Base-by-base conservation (phyloP, 768 basidiomycete genomes). In the Xanthoconium purpureum region DNA sequence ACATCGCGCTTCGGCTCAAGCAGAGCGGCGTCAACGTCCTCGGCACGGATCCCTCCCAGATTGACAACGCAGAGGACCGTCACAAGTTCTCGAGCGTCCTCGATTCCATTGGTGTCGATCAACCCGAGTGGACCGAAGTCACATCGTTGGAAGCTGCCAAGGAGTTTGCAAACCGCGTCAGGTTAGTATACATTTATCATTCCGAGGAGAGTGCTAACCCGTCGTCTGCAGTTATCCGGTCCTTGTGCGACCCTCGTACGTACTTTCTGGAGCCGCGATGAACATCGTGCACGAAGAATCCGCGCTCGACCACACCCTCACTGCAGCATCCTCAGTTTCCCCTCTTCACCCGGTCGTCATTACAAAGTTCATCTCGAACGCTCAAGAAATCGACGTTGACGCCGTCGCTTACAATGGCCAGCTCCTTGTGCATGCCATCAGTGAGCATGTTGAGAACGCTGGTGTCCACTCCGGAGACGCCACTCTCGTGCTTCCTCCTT, bases 401-500 rank as follows among this genome's bases (percentile, higher is more conserved):
- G 97, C 95, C 40, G 97, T 98, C 52, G 96, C 93, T 2, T 84
- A 98, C 79, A 77, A 94, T 58, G 97, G 97, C 61, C 82, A 85
- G 62, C 89, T 98, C 11, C 81, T 98, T 49, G 83, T 99, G 32
- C 96, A 98, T 65, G 96, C 96, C 51, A 82, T 99, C 54, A 98
- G 96, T 5, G 97, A 99, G 72, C 97, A 99, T 71, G 93, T 98
- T 55, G 97, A 99, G 75, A 94, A 97, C 64, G 96, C 96, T 13
- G 96, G 96, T 71, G 94, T 98, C 13, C 96, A 99, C 74, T 99
- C 96, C 58, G 96, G 97, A 47, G 97, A 98, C 69, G 97, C 97
- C 14, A 99, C 97, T 0, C 83, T 99, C 51, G 95, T 98, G 62
- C 84, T 99, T 6, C 97, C 97, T 40, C 97, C 97, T 3, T 88